Evolutionary conservation across 1,284 basidiomycete species (phyloP).

Genomic region (Ganoderma sp.): DNA sequence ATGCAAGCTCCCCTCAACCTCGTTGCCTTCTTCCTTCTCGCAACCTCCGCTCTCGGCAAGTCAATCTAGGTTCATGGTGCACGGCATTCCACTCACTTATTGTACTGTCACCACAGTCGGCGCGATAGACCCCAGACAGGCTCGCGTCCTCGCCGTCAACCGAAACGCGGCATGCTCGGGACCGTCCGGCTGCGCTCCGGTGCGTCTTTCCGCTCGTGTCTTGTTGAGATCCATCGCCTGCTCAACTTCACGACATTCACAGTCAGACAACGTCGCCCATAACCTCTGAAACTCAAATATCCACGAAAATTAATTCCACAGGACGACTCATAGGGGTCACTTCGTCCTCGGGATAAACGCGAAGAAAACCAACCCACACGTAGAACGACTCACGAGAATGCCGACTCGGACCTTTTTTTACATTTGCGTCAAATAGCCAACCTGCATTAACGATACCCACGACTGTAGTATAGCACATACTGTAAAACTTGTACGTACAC

Average conservation of each 20-base stretch:
- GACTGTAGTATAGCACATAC: neutral
- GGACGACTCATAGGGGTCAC: neutral
- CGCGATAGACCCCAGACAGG: conserved; percentile 2
- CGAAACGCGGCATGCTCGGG: conserved; percentile 3
- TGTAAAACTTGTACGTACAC: neutral
- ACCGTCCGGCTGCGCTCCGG: conserved; percentile 1
- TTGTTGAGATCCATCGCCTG: neutral
- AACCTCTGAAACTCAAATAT: neutral
- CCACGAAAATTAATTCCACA: neutral
- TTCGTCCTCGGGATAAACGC: neutral
- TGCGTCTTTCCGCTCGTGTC: neutral
- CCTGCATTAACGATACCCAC: neutral
- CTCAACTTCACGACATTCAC: no score
- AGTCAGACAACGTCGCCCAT: neutral
- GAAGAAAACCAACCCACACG: no score
- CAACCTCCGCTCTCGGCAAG: neutral
- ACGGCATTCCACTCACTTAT: no score
- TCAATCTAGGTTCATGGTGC: neutral
- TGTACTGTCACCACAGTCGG: neutral
- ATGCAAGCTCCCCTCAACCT: conserved; percentile 8
- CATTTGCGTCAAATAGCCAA: neutral
- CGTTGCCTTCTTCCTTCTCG: conserved; percentile 7
- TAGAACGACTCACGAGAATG: neutral
- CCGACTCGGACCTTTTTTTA: neutral
- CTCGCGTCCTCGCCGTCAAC: neutral